Conservation (phyloP, 2,329 filamentous ascomycete genomes). For the Phaeophleospora eucalypticola region DNA sequence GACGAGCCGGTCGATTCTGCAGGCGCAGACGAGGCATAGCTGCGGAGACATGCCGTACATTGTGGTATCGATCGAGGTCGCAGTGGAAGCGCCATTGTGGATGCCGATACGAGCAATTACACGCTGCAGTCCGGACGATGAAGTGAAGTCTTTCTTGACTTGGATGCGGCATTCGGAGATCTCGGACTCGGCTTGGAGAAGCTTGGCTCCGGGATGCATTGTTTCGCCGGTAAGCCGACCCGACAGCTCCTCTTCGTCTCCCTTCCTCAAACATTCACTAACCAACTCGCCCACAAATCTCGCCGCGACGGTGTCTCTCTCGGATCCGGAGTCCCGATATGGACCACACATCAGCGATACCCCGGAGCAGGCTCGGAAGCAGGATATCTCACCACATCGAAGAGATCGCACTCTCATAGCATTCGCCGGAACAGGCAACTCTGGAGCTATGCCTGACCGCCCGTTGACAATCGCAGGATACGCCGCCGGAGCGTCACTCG, state of each 20-base stretch:
- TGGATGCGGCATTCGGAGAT: no score
- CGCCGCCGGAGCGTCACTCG: conserved; percentile 90
- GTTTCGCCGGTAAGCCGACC: no score
- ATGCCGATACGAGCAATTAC: neutral
- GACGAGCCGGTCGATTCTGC: conserved; percentile 9
- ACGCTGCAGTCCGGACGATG: no score
- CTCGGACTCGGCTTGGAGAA: conserved; percentile 2
- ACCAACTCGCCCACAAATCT: no score
- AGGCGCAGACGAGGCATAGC: conserved; percentile 18
- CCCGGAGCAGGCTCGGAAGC: neutral
- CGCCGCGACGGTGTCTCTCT: no score
- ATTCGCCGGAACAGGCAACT: conserved; percentile 26
- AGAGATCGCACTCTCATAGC: conserved; percentile 27
- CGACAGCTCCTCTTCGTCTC: no score
- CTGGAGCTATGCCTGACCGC: conserved; percentile 68
- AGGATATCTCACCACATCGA: neutral
- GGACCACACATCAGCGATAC: conserved; percentile 15
- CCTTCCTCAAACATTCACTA: no score
- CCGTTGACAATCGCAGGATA: conserved; percentile 82
- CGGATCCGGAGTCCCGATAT: no score
- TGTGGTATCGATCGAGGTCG: conserved; percentile 23
- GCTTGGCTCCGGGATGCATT: no score
- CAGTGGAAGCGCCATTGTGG: conserved; percentile 22
- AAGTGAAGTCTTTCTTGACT: neutral
- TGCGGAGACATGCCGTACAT: conserved; percentile 29